phyloP scores from a whole-genome alignment of 2,329 filamentous ascomycete species.

The Reticulascus tulasneorum region DNA sequence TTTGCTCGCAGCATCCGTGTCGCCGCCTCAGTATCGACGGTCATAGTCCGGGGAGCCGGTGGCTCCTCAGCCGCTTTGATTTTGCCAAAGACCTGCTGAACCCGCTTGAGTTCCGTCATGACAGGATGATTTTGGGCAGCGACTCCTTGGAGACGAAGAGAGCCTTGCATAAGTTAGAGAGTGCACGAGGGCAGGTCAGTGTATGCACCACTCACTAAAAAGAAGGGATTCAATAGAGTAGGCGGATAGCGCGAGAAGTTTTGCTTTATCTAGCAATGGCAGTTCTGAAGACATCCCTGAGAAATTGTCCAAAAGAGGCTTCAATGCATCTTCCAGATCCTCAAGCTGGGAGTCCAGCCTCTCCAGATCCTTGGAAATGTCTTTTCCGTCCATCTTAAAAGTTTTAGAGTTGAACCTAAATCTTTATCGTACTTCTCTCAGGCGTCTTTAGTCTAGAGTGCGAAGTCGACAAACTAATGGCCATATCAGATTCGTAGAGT shows the following conservation, averaged over 20 bases:
- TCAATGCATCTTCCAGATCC: conserved; percentile 67
- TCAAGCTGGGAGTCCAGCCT: conserved; percentile 76
- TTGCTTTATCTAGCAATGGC: conserved; percentile 90
- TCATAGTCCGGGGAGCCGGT: conserved; percentile 47
- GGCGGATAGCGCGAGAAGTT: conserved; percentile 81
- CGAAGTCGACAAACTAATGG: too few species aligned
- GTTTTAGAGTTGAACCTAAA: not conserved
- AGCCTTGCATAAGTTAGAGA: conserved; percentile 43
- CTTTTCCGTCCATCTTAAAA: conserved; percentile 37
- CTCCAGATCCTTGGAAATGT: conserved; percentile 65
- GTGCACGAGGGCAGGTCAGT: too few species aligned
- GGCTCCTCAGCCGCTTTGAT: conserved; percentile 70
- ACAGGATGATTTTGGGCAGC: conserved; percentile 83
- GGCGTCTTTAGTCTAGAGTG: not conserved
- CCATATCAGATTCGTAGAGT: not conserved
- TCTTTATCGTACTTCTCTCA: not conserved
- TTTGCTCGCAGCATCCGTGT: conserved; percentile 79
- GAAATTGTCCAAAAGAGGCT: conserved; percentile 68
- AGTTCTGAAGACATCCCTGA: conserved; percentile 70
- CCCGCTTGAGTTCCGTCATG: conserved; percentile 77
- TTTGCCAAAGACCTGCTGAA: conserved; percentile 90
- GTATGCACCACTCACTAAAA: conserved; percentile 80
- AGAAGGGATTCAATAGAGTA: conserved; percentile 89
- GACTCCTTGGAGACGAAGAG: conserved; percentile 72
- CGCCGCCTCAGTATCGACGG: conserved; percentile 71